Percentiles rank a stretch among this genome's conserved stretches.
Evolutionary conservation across 495 filamentous ascomycete species (phyloP).

Genomic region (Penicillium angulare): DNA sequence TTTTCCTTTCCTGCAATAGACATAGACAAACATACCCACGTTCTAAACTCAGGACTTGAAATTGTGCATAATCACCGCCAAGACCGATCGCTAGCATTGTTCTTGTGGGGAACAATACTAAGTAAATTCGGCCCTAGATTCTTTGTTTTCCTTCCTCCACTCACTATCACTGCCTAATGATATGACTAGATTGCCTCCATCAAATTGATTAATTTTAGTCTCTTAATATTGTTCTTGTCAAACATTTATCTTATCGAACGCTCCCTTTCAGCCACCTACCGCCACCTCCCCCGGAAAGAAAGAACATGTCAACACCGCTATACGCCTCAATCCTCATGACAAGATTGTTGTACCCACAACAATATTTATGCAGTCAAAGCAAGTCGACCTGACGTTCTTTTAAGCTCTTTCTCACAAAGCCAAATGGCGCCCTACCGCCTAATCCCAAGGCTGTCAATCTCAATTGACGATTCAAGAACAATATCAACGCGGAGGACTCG

Average conservation of each 20-base stretch:
- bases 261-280: background rate
- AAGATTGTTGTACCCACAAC: conserved; percentile 9
- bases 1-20: too few relatives aligned
- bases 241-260: background rate
- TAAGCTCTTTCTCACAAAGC: too few relatives aligned
- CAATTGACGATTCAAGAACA: too few relatives aligned
- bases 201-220: too few relatives aligned
- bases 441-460: too few relatives aligned
- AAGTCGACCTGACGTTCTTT: background rate
- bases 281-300: background rate
- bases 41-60: too few relatives aligned
- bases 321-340: background rate
- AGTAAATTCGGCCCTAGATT: too few relatives aligned
- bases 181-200: too few relatives aligned
- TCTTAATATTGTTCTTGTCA: background rate
- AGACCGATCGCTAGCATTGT: background rate
- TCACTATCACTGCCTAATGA: too few relatives aligned
- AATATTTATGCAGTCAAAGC: conserved; percentile 15
- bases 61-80: background rate
- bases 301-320: background rate
- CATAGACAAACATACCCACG: too few relatives aligned
- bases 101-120: background rate
- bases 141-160: background rate
- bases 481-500: too few relatives aligned
- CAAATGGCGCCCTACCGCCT: too few relatives aligned